Percentiles rank a stretch among this genome's conserved stretches.
These are phyloP conservation scores for Hyaloscypha finlandica DNA, from an alignment of 495 filamentous ascomycete genomes.

Conservation along the genomic window DNA sequence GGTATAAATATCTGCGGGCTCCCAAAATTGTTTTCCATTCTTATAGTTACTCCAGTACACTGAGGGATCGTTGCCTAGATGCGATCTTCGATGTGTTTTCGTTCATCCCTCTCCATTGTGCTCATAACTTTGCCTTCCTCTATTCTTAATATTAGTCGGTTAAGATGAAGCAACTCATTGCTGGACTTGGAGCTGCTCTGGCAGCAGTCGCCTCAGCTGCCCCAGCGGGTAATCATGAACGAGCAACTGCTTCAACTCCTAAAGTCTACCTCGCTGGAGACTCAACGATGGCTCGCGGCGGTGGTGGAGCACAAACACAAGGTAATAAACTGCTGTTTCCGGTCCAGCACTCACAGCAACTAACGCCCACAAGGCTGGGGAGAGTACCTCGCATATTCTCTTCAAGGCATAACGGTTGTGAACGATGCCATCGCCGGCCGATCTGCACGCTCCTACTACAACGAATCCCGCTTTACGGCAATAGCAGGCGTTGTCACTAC, in stretches of 20 bases:
- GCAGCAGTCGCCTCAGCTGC: constrained; percentile 10
- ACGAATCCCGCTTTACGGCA: constrained; percentile 59
- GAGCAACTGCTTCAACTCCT: constrained; percentile 18
- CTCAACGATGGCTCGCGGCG: constrained; percentile 54
- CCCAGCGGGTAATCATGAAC: constrained; percentile 2
- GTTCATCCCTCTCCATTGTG: neutral
- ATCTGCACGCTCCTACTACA: constrained; percentile 60
- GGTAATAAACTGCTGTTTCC: constrained; percentile 7
- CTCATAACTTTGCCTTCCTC: neutral
- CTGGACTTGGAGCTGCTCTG: constrained; percentile 5
- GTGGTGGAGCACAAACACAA: constrained; percentile 37
- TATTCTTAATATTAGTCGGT: neutral
- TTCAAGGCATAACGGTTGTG: constrained; percentile 46
- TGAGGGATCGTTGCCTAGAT: neutral
- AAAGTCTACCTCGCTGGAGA: constrained; percentile 58
- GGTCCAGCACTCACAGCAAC: neutral
- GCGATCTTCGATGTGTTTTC: neutral
- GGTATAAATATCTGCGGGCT: neutral
- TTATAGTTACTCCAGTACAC: neutral
- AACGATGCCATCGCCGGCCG: constrained; percentile 63
- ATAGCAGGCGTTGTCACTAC: constrained; percentile 48
- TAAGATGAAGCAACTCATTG: constrained; percentile 5
- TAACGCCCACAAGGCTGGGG: constrained; percentile 54
- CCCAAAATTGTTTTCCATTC: neutral
- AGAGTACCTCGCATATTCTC: constrained; percentile 51